Evolutionary conservation across 2,329 filamentous ascomycete species (phyloP), one percentile per base, ranked within the genome.

Genomic region (Cylindrodendrum hubeiense): DNA sequence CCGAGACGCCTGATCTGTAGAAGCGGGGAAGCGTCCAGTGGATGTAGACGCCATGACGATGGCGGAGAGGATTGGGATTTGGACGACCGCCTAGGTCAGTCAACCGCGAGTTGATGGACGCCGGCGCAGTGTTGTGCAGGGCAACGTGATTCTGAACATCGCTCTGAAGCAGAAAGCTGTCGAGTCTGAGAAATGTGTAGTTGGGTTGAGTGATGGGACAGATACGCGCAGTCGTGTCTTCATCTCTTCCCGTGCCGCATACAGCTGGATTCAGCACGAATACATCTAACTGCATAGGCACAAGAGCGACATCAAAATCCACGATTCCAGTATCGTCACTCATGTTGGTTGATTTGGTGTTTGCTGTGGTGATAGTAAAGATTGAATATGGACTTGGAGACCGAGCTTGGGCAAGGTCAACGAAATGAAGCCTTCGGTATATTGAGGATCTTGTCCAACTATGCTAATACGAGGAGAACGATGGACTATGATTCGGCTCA

Each of bases 201-300:
- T 84, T 83, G 6, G 83, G 83, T 63, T 85, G 82, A 1, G 78
- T 80, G 47, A 84, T 79, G 28, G 83, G 82, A 1, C 71, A 73
- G 53, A 85, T 83, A 2, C 62, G 63, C 1, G 67, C 69, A 0
- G 22, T 60, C 4, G 67, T 71, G 8, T 72, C 73, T 17, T 71
- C 65, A 6, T 64, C 68, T 0, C n/a, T n/a, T n/a, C n/a, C n/a
- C n/a, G 65, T 67, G 4, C 67, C 64, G 67, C 79, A 79, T 30
- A 78, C 74, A 1, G 54, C 54, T 19, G 50, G 50, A 47, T 78
- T 78, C 30, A 80, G 59, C 17, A 76, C 68, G 60, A 78, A 79
- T 15, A 63, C 78, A 21, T 80, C 69, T 4, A 80, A 63, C 60
- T 80, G 68, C 59, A 80, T 60, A 6, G 79, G 79, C 43, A 80